Evolutionary conservation across 2,329 filamentous ascomycete species (phyloP).

Genomic region (Pseudocercospora musae): DNA sequence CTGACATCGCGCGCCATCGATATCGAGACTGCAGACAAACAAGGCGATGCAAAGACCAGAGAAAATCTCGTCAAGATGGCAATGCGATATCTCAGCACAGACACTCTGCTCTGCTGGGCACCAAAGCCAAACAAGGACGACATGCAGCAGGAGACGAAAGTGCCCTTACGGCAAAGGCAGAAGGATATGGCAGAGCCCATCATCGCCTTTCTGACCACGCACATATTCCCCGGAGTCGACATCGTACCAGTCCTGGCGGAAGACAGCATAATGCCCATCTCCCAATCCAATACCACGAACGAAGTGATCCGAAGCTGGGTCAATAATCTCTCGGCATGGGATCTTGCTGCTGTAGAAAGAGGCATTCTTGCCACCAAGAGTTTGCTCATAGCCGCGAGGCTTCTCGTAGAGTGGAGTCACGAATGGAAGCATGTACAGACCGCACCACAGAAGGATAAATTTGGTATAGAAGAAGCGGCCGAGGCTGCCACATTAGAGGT

Average conservation of each 20-base stretch:
- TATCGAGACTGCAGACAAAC: slow-evolving; percentile 65
- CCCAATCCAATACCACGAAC: slow-evolving; percentile 70
- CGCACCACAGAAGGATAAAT: slow-evolving; percentile 46
- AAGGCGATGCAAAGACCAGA: slow-evolving; percentile 54
- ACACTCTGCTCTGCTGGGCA: slow-evolving; percentile 89
- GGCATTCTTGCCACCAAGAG: slow-evolving; percentile 84
- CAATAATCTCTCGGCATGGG: slow-evolving; percentile 66
- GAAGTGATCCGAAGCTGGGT: slow-evolving; percentile 79
- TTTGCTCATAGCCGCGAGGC: slow-evolving; percentile 68
- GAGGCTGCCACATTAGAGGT: slow-evolving; percentile 78
- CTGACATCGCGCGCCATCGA: slow-evolving; percentile 80
- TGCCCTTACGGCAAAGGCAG: slow-evolving; percentile 66
- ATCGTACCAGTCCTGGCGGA: slow-evolving; percentile 78
- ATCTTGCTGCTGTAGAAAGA: slow-evolving; percentile 82
- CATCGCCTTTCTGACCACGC: slow-evolving; percentile 65
- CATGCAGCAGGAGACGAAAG: slow-evolving; percentile 12
- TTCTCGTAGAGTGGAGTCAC: slow-evolving; percentile 86
- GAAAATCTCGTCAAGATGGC: slow-evolving; percentile 63
- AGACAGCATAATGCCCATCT: slow-evolving; percentile 69
- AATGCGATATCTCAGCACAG: slow-evolving; percentile 85
- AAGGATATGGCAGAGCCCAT: slow-evolving; percentile 66
- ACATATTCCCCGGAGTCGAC: slow-evolving; percentile 79
- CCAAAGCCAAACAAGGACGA: slow-evolving; percentile 54
- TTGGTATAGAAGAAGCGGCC: slow-evolving; percentile 80
- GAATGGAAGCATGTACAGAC: slow-evolving; percentile 57